Percentiles rank a stretch among this genome's conserved stretches.
These are phyloP conservation scores for Leccinum obscurum DNA, from an alignment of 768 basidiomycete genomes.

Conservation along the genomic window DNA sequence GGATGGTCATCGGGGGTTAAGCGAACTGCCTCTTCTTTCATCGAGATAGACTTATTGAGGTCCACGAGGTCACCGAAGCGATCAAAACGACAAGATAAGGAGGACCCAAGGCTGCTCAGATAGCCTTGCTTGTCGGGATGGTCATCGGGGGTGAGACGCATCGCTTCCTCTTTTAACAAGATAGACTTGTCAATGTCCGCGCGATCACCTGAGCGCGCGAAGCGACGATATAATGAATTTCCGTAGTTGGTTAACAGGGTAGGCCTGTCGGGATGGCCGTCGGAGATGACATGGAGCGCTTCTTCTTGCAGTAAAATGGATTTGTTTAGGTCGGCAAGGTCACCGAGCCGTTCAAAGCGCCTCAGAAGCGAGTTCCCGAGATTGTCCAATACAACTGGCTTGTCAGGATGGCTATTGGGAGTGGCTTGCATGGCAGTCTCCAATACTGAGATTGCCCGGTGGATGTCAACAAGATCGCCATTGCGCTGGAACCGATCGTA, in stretches of 20 bases:
- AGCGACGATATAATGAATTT: background rate
- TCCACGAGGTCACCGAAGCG: background rate
- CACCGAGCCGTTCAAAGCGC: background rate
- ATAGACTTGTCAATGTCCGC: background rate
- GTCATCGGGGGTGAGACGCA: background rate
- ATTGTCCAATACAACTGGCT: background rate
- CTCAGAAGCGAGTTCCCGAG: background rate
- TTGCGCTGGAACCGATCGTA: background rate
- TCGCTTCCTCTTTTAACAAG: background rate
- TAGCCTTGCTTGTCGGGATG: background rate
- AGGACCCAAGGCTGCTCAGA: background rate
- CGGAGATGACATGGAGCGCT: background rate
- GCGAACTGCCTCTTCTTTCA: background rate
- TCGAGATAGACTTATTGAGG: background rate
- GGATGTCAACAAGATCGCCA: background rate
- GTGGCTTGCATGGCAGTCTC: background rate
- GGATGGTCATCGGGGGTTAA: background rate
- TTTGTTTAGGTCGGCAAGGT: background rate
- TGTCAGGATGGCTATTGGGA: background rate
- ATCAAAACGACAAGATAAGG: background rate
- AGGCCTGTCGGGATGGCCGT: background rate
- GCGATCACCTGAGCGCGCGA: background rate
- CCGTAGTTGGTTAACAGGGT: background rate
- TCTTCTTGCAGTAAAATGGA: background rate
- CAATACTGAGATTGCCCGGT: background rate